Conservation (phyloP, 192 early-diverging fungal species). For the Pilaira anomala region DNA sequence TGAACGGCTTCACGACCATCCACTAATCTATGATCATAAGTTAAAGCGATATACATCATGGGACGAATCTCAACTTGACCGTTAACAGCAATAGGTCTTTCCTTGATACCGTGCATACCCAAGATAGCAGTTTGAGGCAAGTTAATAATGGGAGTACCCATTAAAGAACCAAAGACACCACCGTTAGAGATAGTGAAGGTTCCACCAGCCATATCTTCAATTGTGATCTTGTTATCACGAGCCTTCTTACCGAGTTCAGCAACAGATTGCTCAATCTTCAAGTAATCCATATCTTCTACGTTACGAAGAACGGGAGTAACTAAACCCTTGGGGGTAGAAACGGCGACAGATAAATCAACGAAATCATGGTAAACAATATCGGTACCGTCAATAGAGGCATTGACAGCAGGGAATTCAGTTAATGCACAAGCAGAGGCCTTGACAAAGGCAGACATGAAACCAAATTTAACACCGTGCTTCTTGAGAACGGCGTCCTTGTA, state of each 20-base stretch:
- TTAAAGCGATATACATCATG: constrained; percentile 98
- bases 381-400: constrained; percentile 92
- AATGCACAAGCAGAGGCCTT: constrained; percentile 87
- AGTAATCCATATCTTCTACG: constrained; percentile 78
- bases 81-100: constrained; percentile 90
- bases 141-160: constrained; percentile 99
- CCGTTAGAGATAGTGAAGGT: constrained; percentile 99
- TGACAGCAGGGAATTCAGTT: constrained; percentile 88
- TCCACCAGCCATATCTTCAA: constrained; percentile 97
- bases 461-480: constrained; percentile 94
- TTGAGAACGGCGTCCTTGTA: constrained; percentile 95
- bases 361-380: constrained; percentile 92
- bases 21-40: constrained; percentile 98
- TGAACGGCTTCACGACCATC: constrained; percentile 98
- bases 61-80: constrained; percentile 82
- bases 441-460: constrained; percentile 97
- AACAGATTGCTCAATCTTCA: constrained; percentile 91
- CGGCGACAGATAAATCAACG: constrained; percentile 92
- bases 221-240: constrained; percentile 89
- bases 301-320: constrained; percentile 97
- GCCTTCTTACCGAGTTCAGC: constrained; percentile 88
- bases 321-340: constrained; percentile 97
- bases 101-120: constrained; percentile 99
- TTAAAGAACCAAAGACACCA: constrained; percentile 95
- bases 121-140: constrained; percentile 94